Conservation (phyloP, 306 rosid genomes). For the Biancaea sappan region DNA sequence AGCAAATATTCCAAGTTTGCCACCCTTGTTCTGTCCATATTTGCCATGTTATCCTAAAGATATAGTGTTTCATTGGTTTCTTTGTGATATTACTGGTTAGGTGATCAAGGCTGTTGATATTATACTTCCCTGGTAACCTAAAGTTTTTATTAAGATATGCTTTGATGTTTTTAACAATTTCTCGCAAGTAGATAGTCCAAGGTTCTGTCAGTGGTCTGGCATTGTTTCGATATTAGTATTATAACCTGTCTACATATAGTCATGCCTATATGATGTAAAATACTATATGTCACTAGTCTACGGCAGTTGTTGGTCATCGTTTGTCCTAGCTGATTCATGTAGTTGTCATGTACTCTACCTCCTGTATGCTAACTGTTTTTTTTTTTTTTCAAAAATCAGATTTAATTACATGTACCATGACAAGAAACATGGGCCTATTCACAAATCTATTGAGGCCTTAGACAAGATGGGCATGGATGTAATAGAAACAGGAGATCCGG, state of each 20-base stretch:
- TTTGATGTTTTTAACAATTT: not conserved
- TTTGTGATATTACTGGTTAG: not conserved
- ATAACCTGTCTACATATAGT: not conserved
- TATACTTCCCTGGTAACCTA: not conserved
- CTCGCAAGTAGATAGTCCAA: not conserved
- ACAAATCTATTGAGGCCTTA: constrained; percentile 92
- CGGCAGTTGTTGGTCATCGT: not conserved
- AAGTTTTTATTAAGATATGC: not conserved
- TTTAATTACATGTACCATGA: constrained; percentile 65
- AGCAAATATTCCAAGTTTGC: not conserved
- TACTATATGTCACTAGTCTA: not conserved
- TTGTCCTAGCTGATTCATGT: constrained; percentile 14
- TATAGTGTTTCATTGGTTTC: not conserved
- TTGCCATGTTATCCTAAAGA: not conserved
- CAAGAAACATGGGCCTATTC: constrained; percentile 86
- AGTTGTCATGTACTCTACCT: not conserved
- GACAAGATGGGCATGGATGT: constrained; percentile 97
- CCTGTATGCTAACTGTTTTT: not conserved
- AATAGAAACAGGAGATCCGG: constrained; percentile 94
- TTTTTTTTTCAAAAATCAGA: too few relatives aligned
- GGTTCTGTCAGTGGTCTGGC: not conserved
- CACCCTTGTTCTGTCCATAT: not conserved
- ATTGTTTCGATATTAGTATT: not conserved
- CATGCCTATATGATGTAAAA: not conserved
- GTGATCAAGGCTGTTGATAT: not conserved